A percentile compares a stretch with the other conserved stretches of the same genome.
These are phyloP conservation scores for Solanum chaucha DNA, from an alignment of 257 asterid genomes.

Conservation along the genomic window DNA sequence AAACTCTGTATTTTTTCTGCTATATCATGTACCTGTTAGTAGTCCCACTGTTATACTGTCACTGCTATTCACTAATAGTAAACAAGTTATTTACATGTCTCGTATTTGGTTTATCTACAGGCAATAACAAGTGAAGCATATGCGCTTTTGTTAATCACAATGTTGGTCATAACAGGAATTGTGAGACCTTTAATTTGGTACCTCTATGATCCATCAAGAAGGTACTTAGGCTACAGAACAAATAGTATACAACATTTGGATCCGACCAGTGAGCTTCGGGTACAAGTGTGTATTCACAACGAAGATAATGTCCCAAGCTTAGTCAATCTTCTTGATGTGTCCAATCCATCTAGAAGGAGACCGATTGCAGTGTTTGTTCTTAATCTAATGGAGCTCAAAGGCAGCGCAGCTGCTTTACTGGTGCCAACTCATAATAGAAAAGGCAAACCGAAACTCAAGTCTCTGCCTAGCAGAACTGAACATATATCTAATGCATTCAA, in stretches of 20 bases:
- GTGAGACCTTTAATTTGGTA: conserved; percentile 29
- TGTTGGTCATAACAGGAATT: conserved; percentile 43
- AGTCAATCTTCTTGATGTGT: conserved; percentile 38
- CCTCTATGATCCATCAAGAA: conserved; percentile 49
- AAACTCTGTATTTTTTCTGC: neutral
- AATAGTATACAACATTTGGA: conserved; percentile 25
- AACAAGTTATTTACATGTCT: neutral
- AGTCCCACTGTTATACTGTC: neutral
- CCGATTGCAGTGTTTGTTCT: conserved; percentile 35
- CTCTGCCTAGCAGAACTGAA: conserved; percentile 26
- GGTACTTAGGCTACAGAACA: conserved; percentile 21
- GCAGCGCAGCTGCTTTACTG: conserved; percentile 38
- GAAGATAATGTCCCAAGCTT: conserved; percentile 41
- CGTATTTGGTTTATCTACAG: conserved; percentile 18
- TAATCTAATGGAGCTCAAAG: conserved; percentile 48
- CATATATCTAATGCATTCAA: conserved; percentile 36
- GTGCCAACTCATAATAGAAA: conserved; percentile 10
- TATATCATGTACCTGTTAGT: neutral
- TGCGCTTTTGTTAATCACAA: conserved; percentile 30
- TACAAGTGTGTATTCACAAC: conserved; percentile 35
- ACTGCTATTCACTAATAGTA: neutral
- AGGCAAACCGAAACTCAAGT: conserved; percentile 8
- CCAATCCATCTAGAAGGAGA: conserved; percentile 16
- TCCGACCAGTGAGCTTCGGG: conserved; percentile 31
- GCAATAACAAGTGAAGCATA: conserved; percentile 30